Percentiles rank a stretch among this genome's conserved stretches.
Evolutionary conservation across 2,329 filamentous ascomycete genomes (phyloP).

Genomic region (Juglanconis sp.): DNA sequence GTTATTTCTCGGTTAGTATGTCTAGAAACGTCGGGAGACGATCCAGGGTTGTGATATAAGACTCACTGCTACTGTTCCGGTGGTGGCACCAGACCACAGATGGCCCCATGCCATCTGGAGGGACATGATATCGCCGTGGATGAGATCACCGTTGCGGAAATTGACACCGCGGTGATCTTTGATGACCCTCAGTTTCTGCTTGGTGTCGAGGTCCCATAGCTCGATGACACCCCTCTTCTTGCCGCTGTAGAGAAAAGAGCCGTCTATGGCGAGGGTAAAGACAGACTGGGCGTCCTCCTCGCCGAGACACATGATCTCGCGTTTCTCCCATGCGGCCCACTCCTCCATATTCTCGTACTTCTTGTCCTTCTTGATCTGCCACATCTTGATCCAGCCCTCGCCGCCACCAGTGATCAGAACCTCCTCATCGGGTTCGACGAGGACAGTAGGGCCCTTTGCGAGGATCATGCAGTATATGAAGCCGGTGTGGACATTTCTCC

Average conservation of each 20-base stretch:
- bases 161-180: conserved; percentile 59
- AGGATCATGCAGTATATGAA: conserved; percentile 97
- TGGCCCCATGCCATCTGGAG: conserved; percentile 82
- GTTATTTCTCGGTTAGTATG: conserved; percentile 5
- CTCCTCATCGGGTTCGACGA: conserved; percentile 71
- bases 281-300: conserved; percentile 58
- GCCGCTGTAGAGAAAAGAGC: conserved; percentile 88
- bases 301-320: conserved; percentile 58
- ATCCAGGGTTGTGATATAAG: neutral
- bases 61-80: conserved; percentile 77
- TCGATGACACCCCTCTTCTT: conserved; percentile 85
- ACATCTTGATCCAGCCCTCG: conserved; percentile 93
- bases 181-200: conserved; percentile 83
- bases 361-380: conserved; percentile 59
- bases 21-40: neutral
- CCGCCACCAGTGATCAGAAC: conserved; percentile 87
- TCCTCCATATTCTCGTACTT: conserved; percentile 64
- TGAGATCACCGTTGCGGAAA: neutral
- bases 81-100: conserved; percentile 84
- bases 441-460: conserved; percentile 63
- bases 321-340: conserved; percentile 20
- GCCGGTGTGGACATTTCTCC: conserved; percentile 88
- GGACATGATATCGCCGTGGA: conserved; percentile 72
- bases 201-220: conserved; percentile 94
- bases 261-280: conserved; percentile 80